A percentile compares a stretch with the other conserved stretches of the same genome.
Conservation (phyloP, 371 early-diverging fungal genomes). For the Mucor piriformis region DNA sequence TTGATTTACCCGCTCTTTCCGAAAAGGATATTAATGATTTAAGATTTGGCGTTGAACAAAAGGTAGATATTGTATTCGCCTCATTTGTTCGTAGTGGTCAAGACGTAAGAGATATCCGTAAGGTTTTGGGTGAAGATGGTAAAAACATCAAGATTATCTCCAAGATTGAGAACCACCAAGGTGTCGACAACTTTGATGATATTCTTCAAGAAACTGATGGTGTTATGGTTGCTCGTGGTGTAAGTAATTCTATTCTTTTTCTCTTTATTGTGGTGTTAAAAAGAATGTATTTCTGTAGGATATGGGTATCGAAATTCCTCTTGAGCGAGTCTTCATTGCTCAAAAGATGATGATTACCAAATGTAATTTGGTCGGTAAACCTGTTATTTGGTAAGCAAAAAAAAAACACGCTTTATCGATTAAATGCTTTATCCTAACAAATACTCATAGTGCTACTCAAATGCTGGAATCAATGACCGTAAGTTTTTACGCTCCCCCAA, state of each 20-base stretch:
- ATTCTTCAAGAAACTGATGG: conserved; percentile 96
- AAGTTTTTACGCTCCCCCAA: no score
- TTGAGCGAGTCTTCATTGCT: conserved; percentile 88
- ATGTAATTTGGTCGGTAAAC: conserved; percentile 94
- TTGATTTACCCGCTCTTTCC: conserved; percentile 92
- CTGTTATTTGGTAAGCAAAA: conserved; percentile 79
- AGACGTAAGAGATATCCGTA: conserved; percentile 86
- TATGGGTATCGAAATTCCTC: conserved; percentile 97
- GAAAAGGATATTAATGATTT: conserved; percentile 94
- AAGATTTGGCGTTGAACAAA: conserved; percentile 90
- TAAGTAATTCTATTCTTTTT: conserved; percentile 24
- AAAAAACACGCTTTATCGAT: neutral
- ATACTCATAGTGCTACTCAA: conserved; percentile 83
- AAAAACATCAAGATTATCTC: conserved; percentile 90
- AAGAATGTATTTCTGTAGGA: conserved; percentile 64
- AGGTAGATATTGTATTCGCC: conserved; percentile 96
- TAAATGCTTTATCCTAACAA: neutral
- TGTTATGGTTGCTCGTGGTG: conserved; percentile 98
- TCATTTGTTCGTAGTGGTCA: conserved; percentile 93
- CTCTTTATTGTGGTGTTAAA: neutral
- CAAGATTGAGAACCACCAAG: conserved; percentile 97
- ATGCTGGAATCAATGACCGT: conserved; percentile 99
- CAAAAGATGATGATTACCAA: conserved; percentile 98
- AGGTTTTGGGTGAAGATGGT: conserved; percentile 78
- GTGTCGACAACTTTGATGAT: conserved; percentile 96